Percentiles rank a stretch among this genome's conserved stretches.
Conservation (phyloP, 2,329 filamentous ascomycete species). For the Trichoderma guizhouense region DNA sequence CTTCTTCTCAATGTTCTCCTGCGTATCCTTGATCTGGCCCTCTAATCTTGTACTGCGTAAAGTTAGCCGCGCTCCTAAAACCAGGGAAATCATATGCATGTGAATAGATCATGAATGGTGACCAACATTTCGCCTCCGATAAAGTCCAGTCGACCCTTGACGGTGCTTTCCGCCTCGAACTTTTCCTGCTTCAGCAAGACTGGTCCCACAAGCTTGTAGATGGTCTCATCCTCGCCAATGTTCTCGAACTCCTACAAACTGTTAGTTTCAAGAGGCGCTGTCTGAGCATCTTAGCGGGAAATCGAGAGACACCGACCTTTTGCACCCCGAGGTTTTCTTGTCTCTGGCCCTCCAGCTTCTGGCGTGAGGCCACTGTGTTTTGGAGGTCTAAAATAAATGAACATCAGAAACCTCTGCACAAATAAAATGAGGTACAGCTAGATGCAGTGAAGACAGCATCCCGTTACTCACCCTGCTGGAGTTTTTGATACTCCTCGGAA, state of each 20-base stretch:
- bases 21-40: conserved; percentile 51
- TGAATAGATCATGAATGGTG: background rate
- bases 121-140: conserved; percentile 90
- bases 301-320: conserved; percentile 59
- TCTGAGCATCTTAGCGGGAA: no score
- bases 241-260: conserved; percentile 69
- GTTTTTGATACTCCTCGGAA: conserved; percentile 81
- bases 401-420: background rate
- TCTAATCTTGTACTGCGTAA: conserved; percentile 41
- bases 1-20: conserved; percentile 57
- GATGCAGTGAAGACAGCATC: background rate
- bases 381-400: conserved; percentile 64
- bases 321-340: conserved; percentile 90
- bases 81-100: background rate
- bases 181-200: conserved; percentile 94
- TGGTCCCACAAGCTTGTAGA: conserved; percentile 94
- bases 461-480: conserved; percentile 69
- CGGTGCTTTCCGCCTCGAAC: conserved; percentile 82
- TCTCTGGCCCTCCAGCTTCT: conserved; percentile 90
- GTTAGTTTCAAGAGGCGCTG: no score
- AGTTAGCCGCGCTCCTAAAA: conserved; percentile 16
- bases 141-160: conserved; percentile 86
- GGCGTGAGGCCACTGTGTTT: conserved; percentile 69
- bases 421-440: background rate
- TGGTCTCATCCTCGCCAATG: conserved; percentile 76